Base-by-base conservation (phyloP, 306 rosid genomes). In the Crataegus laevigata region DNA sequence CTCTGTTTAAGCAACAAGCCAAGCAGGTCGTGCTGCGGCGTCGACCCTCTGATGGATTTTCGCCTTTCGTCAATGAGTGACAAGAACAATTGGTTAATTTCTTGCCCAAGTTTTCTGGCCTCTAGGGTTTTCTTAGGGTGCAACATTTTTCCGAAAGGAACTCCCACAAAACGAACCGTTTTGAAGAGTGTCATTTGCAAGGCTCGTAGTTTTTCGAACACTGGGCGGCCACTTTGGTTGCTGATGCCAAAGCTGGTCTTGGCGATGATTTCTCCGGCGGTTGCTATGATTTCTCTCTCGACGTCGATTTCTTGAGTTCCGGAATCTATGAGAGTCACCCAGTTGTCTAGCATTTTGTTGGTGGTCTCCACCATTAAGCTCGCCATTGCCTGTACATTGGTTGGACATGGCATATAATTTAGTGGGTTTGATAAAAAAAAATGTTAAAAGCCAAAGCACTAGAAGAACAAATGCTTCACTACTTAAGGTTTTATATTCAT, bases 241-340 rank as follows among this genome's bases (percentile, higher is more conserved):
- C 83, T 73, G 24, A 94, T 75, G 18, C 98, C 98, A 22, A 90
- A 94, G 77, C 97, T 94, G 52, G 97, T 80, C 75, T 74, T 82
- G 10, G 97, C 97, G 19, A 94, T 94, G 77, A 91, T 90, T 43
- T 91, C 94, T 32, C 96, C 97, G 0, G 96, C 97, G 0, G 85
- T 84, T 0, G 81, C 76, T 3, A 88, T 77, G 15, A 94, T 68
- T 60, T 90, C 92, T 5, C 11, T 73, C 78, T 94, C 98, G 1
- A 89, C 77, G 19, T 94, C 91, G 13, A 92, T 86, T 77, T 89
- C 91, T 0, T 42, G 64, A 22, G 77, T 45, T 24, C 91, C 91
- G 10, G 89, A 84, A 73, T 78, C 81, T 13, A 86, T 75, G 62
- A 68, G 78, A n/a, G 74, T 32, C 2, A 47, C n/a, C 98, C 98